A percentile compares a stretch with the other conserved stretches of the same genome.
Evolutionary conservation across 2,329 filamentous ascomycete genomes (phyloP).

Genomic region (Xylaria sp.): DNA sequence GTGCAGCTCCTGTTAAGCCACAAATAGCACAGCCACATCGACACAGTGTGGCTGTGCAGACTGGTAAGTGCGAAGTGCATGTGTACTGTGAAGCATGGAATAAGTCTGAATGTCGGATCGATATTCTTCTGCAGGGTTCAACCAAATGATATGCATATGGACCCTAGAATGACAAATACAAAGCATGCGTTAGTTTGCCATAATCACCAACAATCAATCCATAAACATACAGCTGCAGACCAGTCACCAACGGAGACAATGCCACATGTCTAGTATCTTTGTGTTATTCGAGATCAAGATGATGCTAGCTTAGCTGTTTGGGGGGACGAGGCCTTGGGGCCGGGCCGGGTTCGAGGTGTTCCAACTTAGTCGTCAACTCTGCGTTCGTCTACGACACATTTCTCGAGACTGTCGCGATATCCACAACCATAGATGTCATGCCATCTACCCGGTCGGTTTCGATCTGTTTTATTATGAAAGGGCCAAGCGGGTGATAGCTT

Average conservation of each 20-base stretch:
- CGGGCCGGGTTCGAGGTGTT: neutral
- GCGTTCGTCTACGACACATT: neutral
- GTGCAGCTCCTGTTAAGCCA: neutral
- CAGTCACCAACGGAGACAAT: neutral
- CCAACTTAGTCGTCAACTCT: neutral
- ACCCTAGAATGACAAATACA: constrained; percentile 5
- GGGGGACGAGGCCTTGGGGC: neutral
- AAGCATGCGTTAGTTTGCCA: constrained; percentile 1
- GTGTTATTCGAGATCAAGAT: neutral
- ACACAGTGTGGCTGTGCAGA: neutral
- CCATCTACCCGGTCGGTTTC: neutral
- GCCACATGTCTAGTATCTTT: constrained; percentile 1
- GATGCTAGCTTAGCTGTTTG: neutral
- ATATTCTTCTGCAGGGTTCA: constrained; percentile 9
- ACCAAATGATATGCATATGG: constrained; percentile 1
- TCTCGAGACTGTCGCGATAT: neutral
- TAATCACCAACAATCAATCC: constrained; percentile 12
- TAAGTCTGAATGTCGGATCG: neutral
- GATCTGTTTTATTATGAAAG: neutral
- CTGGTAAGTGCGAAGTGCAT: neutral
- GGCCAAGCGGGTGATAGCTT: neutral
- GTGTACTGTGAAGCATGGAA: constrained; percentile 4
- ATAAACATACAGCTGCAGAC: neutral
- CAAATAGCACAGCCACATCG: neutral
- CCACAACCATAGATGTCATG: neutral